Evolutionary conservation across 2,329 filamentous ascomycete genomes (phyloP).

Genomic region (Fusarium virguliforme): DNA sequence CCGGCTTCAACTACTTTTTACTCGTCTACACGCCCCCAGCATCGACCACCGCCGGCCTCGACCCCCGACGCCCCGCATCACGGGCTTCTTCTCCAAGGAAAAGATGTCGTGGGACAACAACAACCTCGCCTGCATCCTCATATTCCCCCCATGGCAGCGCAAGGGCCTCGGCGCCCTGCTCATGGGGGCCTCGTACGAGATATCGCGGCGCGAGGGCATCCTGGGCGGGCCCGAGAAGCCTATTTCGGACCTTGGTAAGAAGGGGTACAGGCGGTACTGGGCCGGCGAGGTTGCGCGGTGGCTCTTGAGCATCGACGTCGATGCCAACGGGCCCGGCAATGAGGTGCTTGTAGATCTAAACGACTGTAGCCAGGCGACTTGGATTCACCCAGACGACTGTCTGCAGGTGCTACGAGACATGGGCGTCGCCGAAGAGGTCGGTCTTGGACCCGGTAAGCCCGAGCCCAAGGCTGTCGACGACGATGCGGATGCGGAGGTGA

Average conservation of each 20-base stretch:
- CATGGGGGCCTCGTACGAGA: conserved; percentile 94
- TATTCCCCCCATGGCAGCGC: conserved; percentile 96
- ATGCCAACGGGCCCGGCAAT: conserved; percentile 45
- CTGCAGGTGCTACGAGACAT: conserved; percentile 84
- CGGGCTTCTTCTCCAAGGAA: conserved; percentile 99
- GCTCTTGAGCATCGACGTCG: conserved; percentile 66
- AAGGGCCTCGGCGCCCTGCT: conserved; percentile 89
- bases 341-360: conserved; percentile 75
- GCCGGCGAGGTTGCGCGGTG: conserved; percentile 85
- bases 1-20: conserved; percentile 94
- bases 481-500: conserved; percentile 39
- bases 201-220: conserved; percentile 85
- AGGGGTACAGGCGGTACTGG: conserved; percentile 90
- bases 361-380: conserved; percentile 83
- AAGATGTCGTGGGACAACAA: conserved; percentile 99
- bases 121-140: conserved; percentile 94
- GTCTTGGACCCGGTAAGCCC: conserved; percentile 62
- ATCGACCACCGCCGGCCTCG: conserved; percentile 13
- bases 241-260: conserved; percentile 86
- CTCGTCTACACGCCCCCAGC: conserved; percentile 78
- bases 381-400: conserved; percentile 89
- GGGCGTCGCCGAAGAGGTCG: conserved; percentile 77
- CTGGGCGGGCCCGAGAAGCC: conserved; percentile 96
- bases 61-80: conserved; percentile 67
- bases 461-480: conserved; percentile 29